Conservation (phyloP, 768 basidiomycete species). For the Hemileccinum impolitum region DNA sequence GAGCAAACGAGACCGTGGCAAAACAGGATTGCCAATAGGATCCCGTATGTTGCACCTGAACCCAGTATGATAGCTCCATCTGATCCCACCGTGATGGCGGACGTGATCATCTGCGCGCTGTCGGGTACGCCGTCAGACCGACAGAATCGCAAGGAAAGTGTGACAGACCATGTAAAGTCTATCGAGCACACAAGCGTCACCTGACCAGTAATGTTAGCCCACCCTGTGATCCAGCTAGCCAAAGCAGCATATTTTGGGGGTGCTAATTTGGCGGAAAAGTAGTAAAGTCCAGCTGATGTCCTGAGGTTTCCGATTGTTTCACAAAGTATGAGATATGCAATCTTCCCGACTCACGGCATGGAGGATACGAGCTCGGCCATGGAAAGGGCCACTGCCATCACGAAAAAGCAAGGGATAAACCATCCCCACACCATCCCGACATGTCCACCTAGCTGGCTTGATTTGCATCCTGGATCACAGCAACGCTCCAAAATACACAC, state of each 20-base stretch:
- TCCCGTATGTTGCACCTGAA: slow-evolving; percentile 62
- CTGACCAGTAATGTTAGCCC: slow-evolving; percentile 75
- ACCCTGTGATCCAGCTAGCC: slow-evolving; percentile 57
- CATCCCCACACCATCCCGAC: slow-evolving; percentile 78
- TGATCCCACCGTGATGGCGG: slow-evolving; percentile 60
- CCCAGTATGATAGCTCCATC: slow-evolving; percentile 51
- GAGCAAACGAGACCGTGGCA: slow-evolving; percentile 71
- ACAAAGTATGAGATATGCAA: too few species aligned
- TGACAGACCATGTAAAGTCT: slow-evolving; percentile 60
- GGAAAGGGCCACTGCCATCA: slow-evolving; percentile 63
- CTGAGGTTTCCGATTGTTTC: slow-evolving; percentile 31
- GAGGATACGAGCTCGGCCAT: slow-evolving; percentile 71
- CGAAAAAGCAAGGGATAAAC: slow-evolving; percentile 69
- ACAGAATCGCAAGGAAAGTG: neutral
- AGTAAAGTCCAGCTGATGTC: slow-evolving; percentile 76
- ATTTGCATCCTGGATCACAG: neutral
- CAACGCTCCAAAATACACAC: slow-evolving; percentile 31
- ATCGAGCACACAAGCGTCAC: slow-evolving; percentile 69
- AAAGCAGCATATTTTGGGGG: slow-evolving; percentile 58
- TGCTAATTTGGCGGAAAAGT: slow-evolving; percentile 74
- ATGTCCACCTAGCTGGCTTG: slow-evolving; percentile 52
- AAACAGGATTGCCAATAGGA: slow-evolving; percentile 60
- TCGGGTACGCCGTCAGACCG: neutral
- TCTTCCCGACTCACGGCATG: slow-evolving; percentile 58
- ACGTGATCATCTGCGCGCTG: slow-evolving; percentile 75